Conservation (phyloP, 306 rosid genomes). For the Castanea crenata region DNA sequence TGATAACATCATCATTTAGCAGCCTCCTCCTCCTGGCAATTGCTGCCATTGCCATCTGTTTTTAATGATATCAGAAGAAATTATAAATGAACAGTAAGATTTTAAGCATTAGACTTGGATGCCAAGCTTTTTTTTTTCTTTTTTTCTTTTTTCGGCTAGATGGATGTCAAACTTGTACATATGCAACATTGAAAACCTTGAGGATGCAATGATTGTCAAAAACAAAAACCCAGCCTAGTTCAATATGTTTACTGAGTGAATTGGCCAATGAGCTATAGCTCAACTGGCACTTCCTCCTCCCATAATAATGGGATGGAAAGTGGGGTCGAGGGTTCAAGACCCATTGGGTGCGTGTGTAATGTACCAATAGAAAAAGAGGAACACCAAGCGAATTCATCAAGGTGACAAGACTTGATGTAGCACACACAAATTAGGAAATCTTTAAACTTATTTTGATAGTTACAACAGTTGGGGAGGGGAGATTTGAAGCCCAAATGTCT, state of each 20-base stretch:
- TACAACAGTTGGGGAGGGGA: too few relatives aligned
- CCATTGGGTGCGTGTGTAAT: too few relatives aligned
- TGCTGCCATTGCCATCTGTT: conserved; percentile 66
- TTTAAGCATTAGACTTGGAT: not conserved
- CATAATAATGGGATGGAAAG: too few relatives aligned
- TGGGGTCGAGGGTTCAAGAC: too few relatives aligned
- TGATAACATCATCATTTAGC: conserved; percentile 64
- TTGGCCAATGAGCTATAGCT: too few relatives aligned
- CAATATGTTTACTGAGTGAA: too few relatives aligned
- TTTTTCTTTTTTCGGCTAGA: too few relatives aligned
- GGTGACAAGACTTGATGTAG: not conserved
- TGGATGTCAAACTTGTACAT: not conserved
- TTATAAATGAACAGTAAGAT: not conserved
- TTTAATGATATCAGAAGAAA: not conserved
- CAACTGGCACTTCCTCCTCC: too few relatives aligned
- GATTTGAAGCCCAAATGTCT: too few relatives aligned
- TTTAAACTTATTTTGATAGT: not conserved
- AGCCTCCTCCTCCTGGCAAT: conserved; percentile 78
- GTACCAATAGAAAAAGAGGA: too few relatives aligned
- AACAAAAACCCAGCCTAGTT: too few relatives aligned
- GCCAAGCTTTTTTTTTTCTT: not conserved
- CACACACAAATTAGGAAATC: not conserved
- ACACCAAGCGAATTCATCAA: too few relatives aligned
- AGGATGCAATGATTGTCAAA: not conserved
- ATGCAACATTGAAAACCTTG: not conserved